These are phyloP conservation scores for Fusarium brachygibbosum DNA, from an alignment of 2,329 filamentous ascomycete genomes.

Conservation along the genomic window DNA sequence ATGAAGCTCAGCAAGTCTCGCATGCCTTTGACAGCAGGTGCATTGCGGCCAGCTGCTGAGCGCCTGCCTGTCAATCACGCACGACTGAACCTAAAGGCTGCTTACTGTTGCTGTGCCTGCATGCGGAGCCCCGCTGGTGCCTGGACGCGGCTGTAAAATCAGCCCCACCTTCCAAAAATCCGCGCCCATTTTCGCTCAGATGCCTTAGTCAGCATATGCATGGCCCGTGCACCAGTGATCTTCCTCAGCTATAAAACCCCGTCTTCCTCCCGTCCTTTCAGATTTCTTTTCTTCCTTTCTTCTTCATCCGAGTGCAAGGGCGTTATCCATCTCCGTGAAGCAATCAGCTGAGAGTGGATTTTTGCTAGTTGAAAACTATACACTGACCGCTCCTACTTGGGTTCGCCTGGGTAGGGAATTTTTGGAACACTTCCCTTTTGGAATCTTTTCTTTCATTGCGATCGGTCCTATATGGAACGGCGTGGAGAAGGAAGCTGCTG, in stretches of 20 bases:
- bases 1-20: background rate
- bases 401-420: slow-evolving; percentile 78
- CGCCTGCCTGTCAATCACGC: background rate
- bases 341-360: slow-evolving; percentile 82
- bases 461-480: slow-evolving; percentile 50
- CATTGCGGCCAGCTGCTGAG: background rate
- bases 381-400: slow-evolving; percentile 77
- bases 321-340: slow-evolving; percentile 72
- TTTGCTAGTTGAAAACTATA: slow-evolving; percentile 92
- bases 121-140: slow-evolving; percentile 32
- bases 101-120: slow-evolving; percentile 7
- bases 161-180: slow-evolving; percentile 27
- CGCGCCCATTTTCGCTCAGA: slow-evolving; percentile 19
- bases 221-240: slow-evolving; percentile 42
- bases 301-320: slow-evolving; percentile 75
- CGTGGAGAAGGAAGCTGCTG: slow-evolving; percentile 57
- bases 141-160: slow-evolving; percentile 30
- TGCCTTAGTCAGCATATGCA: slow-evolving; percentile 37
- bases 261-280: slow-evolving; percentile 46
- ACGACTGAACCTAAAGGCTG: background rate
- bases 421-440: slow-evolving; percentile 66
- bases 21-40: background rate
- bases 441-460: slow-evolving; percentile 60
- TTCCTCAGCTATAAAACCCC: slow-evolving; percentile 53
- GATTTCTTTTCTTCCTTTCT: slow-evolving; percentile 60